phyloP scores from a whole-genome alignment of 2,329 filamentous ascomycete genomes.

The Chrysoporthe puriensis region DNA sequence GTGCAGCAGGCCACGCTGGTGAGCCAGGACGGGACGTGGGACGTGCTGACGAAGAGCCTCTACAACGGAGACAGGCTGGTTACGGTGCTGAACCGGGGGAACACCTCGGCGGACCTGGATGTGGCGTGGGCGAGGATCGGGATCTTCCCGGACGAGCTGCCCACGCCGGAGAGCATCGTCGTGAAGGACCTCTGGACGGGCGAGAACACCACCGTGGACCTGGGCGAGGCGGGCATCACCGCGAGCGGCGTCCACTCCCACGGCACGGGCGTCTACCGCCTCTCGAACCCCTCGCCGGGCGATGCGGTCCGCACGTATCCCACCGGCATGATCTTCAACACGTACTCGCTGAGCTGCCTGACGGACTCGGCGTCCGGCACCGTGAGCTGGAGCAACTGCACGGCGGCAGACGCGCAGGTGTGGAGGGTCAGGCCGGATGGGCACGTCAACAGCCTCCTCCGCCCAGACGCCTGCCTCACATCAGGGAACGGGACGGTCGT shows the following conservation, averaged over 20 bases:
- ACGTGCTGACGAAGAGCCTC: constrained; percentile 51
- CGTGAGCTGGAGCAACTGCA: constrained; percentile 42
- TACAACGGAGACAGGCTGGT: constrained; percentile 51
- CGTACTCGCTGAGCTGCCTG: constrained; percentile 47
- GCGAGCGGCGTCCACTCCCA: constrained; percentile 40
- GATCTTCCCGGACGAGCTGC: constrained; percentile 36
- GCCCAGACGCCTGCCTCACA: constrained; percentile 38
- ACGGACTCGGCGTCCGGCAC: constrained; percentile 37
- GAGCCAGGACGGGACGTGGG: constrained; percentile 46
- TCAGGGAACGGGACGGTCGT: constrained; percentile 30
- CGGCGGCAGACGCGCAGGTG: constrained; percentile 45
- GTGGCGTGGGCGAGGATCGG: constrained; percentile 44
- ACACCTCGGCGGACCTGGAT: constrained; percentile 34
- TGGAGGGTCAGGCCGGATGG: constrained; percentile 44
- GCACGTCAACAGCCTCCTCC: constrained; percentile 43
- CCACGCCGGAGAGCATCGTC: constrained; percentile 34
- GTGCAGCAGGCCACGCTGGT: constrained; percentile 52
- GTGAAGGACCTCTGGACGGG: constrained; percentile 51
- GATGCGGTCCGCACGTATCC: constrained; percentile 38
- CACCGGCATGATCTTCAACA: constrained; percentile 55
- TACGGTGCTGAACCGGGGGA: constrained; percentile 50
- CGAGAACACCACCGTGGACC: constrained; percentile 32
- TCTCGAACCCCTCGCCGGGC: constrained; percentile 38
- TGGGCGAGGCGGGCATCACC: constrained; percentile 32
- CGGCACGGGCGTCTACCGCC: constrained; percentile 47